Percentiles rank a stretch among this genome's conserved stretches.
Evolutionary conservation across 176 grass and related monocot genomes (phyloP).

Genomic region (Rhynchospora breviuscula): DNA sequence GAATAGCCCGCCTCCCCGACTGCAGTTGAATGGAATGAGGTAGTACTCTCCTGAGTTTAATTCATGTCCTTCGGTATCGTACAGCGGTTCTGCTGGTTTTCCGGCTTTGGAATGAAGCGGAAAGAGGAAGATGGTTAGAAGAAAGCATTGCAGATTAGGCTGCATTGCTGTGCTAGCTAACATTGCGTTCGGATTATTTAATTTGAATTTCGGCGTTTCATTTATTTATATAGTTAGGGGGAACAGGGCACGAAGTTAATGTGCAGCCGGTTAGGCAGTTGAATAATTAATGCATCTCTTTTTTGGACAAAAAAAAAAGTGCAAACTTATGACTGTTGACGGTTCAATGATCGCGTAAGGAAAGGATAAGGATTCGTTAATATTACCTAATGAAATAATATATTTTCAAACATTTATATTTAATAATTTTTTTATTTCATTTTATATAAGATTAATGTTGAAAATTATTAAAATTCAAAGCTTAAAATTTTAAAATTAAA

Average conservation of each 20-base stretch:
- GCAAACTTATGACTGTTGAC: not conserved
- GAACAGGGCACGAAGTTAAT: not conserved
- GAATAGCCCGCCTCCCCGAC: not conserved
- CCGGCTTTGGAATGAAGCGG: not conserved
- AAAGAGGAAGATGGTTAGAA: conserved; percentile 17
- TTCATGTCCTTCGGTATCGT: not conserved
- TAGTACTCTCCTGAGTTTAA: not conserved
- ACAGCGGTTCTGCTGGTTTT: not conserved
- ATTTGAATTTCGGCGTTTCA: not conserved
- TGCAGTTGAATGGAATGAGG: not conserved
- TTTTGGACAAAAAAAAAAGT: not conserved
- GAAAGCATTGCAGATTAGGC: not conserved
- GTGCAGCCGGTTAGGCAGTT: not conserved
- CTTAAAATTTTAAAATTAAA: too few relatives aligned
- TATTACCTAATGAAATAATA: too few relatives aligned
- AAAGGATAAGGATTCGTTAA: too few relatives aligned
- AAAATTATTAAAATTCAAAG: too few relatives aligned
- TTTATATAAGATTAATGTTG: too few relatives aligned
- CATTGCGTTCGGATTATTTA: not conserved
- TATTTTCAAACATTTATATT: too few relatives aligned
- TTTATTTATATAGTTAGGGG: not conserved
- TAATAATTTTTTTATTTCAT: too few relatives aligned
- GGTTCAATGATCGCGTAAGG: too few relatives aligned
- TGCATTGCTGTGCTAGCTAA: not conserved
- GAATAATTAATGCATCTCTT: not conserved